Base-by-base conservation (phyloP, 208 protist genomes). In the Leishmania tarentolae region DNA sequence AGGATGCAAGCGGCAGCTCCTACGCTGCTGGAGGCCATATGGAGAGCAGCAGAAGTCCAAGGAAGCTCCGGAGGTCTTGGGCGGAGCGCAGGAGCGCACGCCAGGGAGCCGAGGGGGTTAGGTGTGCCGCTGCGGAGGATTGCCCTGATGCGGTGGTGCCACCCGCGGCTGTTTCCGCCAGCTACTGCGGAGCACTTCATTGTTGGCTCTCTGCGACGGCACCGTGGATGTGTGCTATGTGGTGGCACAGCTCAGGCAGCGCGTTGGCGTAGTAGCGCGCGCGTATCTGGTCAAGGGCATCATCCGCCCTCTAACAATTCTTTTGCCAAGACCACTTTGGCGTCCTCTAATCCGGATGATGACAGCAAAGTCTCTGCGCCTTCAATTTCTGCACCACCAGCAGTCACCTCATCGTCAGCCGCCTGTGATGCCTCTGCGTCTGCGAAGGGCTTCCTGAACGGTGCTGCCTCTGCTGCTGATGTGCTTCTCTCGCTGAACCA, bases 401-500 rank as follows among this genome's bases (percentile, higher is more conserved):
- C 40, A 31, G 8, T 8, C 28, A 31, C 68, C 68, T n/a, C 68
- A 52, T 72, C 42, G 19, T 5, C 68, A 7, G 24, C 13, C 28
- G 13, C 42, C 44, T 3, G 24, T 9, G 68, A 46, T 7, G 35
- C 8, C 3, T 19, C 19, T 72, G 42, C 47, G 24, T 2, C 5
- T 9, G 42, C 9, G 42, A 72, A 47, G 6, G 42, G 42, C 13
- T 47, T 6, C 21, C 42, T 42, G 42, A 4, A 47, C 31, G 21
- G 42, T 24, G 40, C 35, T 65, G 72, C 8, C 35, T 8, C 47
- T 37, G 53, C 28, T 46, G 73, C 52, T 44, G 42, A 28, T 46
- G 35, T 63, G 24, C 53, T 65, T 15, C 71, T 75, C 47, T 75
- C 71, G n/a, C 50, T 76, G 50, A 76, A 90, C 56, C 87, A 88